Evolutionary conservation across 2,329 filamentous ascomycete species (phyloP), one percentile per base, ranked within the genome.

Genomic region (Periconia digitata): DNA sequence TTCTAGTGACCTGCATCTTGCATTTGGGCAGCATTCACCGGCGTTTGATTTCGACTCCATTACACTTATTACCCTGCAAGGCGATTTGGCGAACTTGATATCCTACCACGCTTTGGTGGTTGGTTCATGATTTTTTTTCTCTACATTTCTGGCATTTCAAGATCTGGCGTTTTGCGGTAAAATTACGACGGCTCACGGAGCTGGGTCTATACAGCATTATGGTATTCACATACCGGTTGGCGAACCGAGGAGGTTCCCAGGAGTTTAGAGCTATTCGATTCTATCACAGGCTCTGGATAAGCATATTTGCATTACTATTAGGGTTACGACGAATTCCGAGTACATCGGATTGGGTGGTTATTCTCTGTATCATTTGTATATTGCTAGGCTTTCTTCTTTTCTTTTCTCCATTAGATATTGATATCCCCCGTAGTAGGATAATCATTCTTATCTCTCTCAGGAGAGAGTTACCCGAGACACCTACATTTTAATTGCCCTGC

Each of bases 11-110:
- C 58, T 59, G 60, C 60, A 65, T 66, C 51, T 61, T 58, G 60
- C 63, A 69, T 70, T 62, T 62, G 58, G 61, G 59, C 56, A 67
- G 61, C 65, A 69, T 67, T 53, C 44, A 59, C 47, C 51, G 67
- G 67, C 66, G 67, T 68, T 55, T 43, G 40, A 27, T 48, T 52
- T 51, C 32, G 35, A 56, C 49, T 47, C 35, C 17, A 49, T 49
- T 52, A 43, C 36, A 48, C 50, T 47, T 56, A 46, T 48, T 56
- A 55, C n/a, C 53, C 60, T 58, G 61, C 64, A 58, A 63, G 65
- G 65, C 62, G 66, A 63, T 61, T 43, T 58, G 65, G 66, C 64
- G 62, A 56, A 58, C 38, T 56, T 47, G 36, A 47, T 49, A 49
- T 20, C 44, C 22, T 29, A 61, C 46, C 52, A 55, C 57, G 51